Evolutionary conservation across 371 early-diverging fungal genomes (phyloP), one percentile per base, ranked within the genome.

Genomic region (Zychaea mexicana): DNA sequence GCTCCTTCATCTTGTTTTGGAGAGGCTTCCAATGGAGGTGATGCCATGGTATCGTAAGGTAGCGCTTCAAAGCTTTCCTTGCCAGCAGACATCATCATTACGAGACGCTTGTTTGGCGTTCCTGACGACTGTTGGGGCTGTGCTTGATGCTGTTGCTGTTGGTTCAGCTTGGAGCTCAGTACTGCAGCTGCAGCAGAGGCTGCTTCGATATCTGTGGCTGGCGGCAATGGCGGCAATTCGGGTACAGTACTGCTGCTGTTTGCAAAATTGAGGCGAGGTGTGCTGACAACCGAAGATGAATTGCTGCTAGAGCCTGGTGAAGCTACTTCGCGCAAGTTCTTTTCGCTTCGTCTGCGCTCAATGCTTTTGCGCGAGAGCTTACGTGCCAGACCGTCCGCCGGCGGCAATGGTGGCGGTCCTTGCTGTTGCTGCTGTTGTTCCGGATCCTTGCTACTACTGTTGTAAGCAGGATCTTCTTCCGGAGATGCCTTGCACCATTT

Each of bases 401-500:
- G 7, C 4, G 19, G 15, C 5, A 22, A 30, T 0, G 55, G 45
- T 42, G 57, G 2, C 28, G 60, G 49, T 36, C 17, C 17, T 28
- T 52, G 54, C 10, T 15, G 12, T 46, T 36, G 26, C 36, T 36
- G 21, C 8, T 26, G 45, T 52, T n/a, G 57, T 15, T 52, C 52
- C 15, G 12, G 22, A 17, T 49, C 26, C 8, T 24, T 49, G 49
- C 22, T 24, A n/a, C 2, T 42, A 26, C 30, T 60, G 32, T 53
- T 36, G 54, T 28, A 54, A 26, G 36, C 38, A 19, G 52, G 61
- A 4, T 62, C 60, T 31, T 72, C 70, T 7, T 61, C 70, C 17
- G 70, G 57, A 12, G 65, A 10, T 15, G 64, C 63, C 57, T 65
- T 67, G 42, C 77, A 80, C 80, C 80, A 80, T 31, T 66, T 58